These are phyloP conservation scores for Basidioascus undulatus DNA, from an alignment of 768 basidiomycete genomes.

Conservation along the genomic window DNA sequence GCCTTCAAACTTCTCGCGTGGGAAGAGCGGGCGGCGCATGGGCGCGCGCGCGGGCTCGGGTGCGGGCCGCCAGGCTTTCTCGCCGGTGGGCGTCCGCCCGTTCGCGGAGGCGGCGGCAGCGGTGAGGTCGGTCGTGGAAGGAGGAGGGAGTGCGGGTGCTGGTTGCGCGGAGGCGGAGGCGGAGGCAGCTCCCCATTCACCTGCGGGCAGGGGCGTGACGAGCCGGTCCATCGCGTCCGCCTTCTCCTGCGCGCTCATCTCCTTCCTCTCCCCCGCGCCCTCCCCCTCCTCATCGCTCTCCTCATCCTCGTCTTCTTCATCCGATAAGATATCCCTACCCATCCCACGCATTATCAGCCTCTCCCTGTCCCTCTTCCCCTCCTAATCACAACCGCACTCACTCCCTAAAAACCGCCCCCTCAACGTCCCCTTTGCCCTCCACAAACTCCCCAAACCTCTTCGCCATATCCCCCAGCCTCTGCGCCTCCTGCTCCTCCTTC, in stretches of 20 bases:
- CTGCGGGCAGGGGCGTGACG: slow-evolving; percentile 49
- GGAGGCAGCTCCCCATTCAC: slow-evolving; percentile 49
- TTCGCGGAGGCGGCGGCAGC: neutral
- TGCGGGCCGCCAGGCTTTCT: no score
- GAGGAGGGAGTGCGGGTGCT: neutral
- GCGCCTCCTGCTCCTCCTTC: slow-evolving; percentile 4
- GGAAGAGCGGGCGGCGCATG: slow-evolving; percentile 52
- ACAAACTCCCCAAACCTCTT: slow-evolving; percentile 73
- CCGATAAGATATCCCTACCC: slow-evolving; percentile 36
- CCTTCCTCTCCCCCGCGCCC: slow-evolving; percentile 13
- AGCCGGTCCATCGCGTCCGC: slow-evolving; percentile 52
- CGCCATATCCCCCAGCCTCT: slow-evolving; percentile 49
- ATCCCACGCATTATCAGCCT: neutral
- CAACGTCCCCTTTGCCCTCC: slow-evolving; percentile 63
- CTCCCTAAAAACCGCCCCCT: slow-evolving; percentile 80
- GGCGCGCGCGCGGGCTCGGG: slow-evolving; percentile 20
- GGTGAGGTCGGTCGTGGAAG: neutral
- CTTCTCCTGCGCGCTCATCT: slow-evolving; percentile 21
- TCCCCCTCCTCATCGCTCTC: slow-evolving; percentile 20
- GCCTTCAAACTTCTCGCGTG: slow-evolving; percentile 70
- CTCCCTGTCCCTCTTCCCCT: neutral
- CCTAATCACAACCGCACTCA: slow-evolving; percentile 23
- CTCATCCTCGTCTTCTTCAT: slow-evolving; percentile 27
- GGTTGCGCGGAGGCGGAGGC: neutral
- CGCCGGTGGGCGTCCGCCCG: neutral